Evolutionary conservation across 371 early-diverging fungal genomes (phyloP).

Genomic region (Mortierella sp.): DNA sequence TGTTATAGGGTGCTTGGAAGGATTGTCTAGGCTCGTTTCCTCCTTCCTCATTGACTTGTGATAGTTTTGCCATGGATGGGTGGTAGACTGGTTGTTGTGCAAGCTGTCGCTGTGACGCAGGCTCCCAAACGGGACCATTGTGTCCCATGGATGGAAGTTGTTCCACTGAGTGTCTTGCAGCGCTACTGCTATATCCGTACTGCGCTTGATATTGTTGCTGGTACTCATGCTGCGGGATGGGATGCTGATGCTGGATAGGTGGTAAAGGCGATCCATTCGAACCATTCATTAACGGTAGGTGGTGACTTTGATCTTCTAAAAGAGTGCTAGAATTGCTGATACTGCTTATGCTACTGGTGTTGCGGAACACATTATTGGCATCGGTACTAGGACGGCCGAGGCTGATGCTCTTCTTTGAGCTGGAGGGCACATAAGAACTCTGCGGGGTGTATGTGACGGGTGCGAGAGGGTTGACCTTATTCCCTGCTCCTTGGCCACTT

Average conservation of each 20-base stretch:
- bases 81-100: conserved; percentile 38
- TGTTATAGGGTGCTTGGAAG: conserved; percentile 26
- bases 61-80: conserved; percentile 32
- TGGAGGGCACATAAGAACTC: conserved; percentile 43
- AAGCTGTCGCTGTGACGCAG: conserved; percentile 25
- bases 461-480: conserved; percentile 34
- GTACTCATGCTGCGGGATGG: conserved; percentile 24
- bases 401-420: conserved; percentile 21
- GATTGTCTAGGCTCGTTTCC: conserved; percentile 28
- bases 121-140: conserved; percentile 35
- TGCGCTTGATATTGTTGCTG: conserved; percentile 28
- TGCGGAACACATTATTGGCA: conserved; percentile 12
- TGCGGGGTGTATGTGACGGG: conserved; percentile 48
- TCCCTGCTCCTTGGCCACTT: conserved; percentile 15
- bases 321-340: conserved; percentile 15
- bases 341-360: conserved; percentile 17
- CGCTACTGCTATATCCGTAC: conserved; percentile 12
- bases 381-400: conserved; percentile 16
- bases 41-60: conserved; percentile 41
- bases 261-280: conserved; percentile 11
- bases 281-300: conserved; percentile 3
- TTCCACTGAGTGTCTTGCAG: conserved; percentile 35
- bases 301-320: conserved; percentile 8
- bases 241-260: conserved; percentile 26
- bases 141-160: conserved; percentile 20